Conservation (phyloP, 331 rosid genomes). For the Telfairia occidentalis region DNA sequence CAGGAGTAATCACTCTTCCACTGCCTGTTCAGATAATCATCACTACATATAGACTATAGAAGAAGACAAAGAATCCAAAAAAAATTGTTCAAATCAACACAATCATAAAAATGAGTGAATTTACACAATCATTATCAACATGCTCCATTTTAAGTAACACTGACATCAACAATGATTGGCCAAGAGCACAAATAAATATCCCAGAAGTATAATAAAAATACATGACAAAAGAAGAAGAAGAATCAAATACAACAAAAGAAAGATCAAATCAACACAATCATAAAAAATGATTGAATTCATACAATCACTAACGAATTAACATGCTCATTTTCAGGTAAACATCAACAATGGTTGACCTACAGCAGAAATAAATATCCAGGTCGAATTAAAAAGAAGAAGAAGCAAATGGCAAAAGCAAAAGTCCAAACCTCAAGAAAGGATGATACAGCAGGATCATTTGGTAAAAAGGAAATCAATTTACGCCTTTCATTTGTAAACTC, state of each 20-base stretch:
- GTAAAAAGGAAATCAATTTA: conserved; percentile 46
- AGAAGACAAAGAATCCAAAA: neutral
- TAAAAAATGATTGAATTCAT: neutral
- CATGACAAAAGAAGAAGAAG: neutral
- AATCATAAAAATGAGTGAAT: neutral
- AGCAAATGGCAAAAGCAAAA: neutral
- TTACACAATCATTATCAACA: neutral
- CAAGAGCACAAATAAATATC: neutral
- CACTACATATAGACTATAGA: neutral
- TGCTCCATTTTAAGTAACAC: neutral
- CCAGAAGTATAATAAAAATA: neutral
- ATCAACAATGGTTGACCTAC: neutral
- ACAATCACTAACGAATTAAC: neutral
- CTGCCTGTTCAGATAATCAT: no score
- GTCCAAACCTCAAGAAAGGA: conserved; percentile 70
- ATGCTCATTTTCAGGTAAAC: neutral
- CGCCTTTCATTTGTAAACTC: conserved; percentile 65
- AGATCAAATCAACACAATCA: neutral
- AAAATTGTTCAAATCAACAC: neutral
- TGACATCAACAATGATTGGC: neutral
- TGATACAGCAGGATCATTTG: conserved; percentile 49
- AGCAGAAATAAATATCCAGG: neutral
- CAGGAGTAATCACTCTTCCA: no score
- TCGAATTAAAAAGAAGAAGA: neutral
- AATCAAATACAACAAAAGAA: neutral